Evolutionary conservation across 1,139 yeast genomes (phyloP).

Genomic region (Blastobotrys petasosporus): DNA sequence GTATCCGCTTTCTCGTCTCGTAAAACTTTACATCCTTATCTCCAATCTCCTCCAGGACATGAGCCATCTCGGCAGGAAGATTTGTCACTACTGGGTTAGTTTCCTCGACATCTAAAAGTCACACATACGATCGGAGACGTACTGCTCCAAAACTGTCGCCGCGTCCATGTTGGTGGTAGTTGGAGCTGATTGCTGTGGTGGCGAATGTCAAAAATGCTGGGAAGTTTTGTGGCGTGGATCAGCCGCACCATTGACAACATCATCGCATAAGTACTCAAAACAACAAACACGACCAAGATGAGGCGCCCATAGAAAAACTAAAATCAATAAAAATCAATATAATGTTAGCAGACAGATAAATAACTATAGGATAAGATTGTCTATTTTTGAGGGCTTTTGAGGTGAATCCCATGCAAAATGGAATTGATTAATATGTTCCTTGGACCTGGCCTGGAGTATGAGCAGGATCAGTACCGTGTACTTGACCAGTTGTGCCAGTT

Average conservation of each 20-base stretch:
- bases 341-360: background rate
- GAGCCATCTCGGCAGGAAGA: conserved; percentile 83
- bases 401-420: background rate
- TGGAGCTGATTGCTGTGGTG: background rate
- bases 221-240: background rate
- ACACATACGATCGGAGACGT: conserved; percentile 53
- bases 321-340: no score
- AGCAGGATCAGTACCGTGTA: background rate
- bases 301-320: no score
- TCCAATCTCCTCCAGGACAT: conserved; percentile 71
- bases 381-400: background rate
- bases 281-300: no score
- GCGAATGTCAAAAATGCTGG: background rate
- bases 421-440: background rate
- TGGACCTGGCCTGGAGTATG: background rate
- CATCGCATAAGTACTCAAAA: no score
- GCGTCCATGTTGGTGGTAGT: conserved; percentile 50
- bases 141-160: conserved; percentile 67
- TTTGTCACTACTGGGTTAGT: conserved; percentile 46
- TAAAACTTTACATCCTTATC: conserved; percentile 60
- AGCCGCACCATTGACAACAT: no score
- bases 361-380: background rate
- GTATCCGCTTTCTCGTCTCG: conserved; percentile 62
- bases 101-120: background rate
- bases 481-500: background rate